Conservation (phyloP, 768 basidiomycete genomes). For the Suillus paluster region DNA sequence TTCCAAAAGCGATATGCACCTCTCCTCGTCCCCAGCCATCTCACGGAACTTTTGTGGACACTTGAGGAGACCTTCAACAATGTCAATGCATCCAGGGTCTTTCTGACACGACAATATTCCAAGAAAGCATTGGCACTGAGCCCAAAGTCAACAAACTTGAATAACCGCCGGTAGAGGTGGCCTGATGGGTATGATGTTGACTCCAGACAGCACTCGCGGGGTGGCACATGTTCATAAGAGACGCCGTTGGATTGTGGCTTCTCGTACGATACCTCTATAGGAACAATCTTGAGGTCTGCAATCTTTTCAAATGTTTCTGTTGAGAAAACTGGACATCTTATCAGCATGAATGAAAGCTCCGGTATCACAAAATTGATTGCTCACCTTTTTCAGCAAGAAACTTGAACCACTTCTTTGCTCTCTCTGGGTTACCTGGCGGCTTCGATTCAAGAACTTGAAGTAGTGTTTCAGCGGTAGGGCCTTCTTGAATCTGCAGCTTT, state of each 20-base stretch:
- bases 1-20: constrained; percentile 44
- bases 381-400: constrained; percentile 60
- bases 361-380: constrained; percentile 30
- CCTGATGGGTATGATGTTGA: constrained; percentile 29
- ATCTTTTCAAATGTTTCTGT: constrained; percentile 54
- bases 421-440: constrained; percentile 51
- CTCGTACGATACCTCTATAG: constrained; percentile 33
- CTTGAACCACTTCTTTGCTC: constrained; percentile 65
- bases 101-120: constrained; percentile 79
- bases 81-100: constrained; percentile 80
- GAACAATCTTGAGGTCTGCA: constrained; percentile 64
- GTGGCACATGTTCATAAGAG: constrained; percentile 38
- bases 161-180: constrained; percentile 61
- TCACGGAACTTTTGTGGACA: constrained; percentile 70
- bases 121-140: constrained; percentile 77
- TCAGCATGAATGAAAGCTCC: constrained; percentile 2
- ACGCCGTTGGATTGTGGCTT: not conserved
- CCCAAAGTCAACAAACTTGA: constrained; percentile 86
- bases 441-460: constrained; percentile 55
- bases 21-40: constrained; percentile 58
- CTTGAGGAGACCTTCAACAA: constrained; percentile 64
- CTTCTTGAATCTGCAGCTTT: constrained; percentile 62
- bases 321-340: constrained; percentile 52
- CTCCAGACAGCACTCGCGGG: constrained; percentile 68
- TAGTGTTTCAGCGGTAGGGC: constrained; percentile 63